phyloP scores from a whole-genome alignment of 345 rosid species.

The Punica granatum region DNA sequence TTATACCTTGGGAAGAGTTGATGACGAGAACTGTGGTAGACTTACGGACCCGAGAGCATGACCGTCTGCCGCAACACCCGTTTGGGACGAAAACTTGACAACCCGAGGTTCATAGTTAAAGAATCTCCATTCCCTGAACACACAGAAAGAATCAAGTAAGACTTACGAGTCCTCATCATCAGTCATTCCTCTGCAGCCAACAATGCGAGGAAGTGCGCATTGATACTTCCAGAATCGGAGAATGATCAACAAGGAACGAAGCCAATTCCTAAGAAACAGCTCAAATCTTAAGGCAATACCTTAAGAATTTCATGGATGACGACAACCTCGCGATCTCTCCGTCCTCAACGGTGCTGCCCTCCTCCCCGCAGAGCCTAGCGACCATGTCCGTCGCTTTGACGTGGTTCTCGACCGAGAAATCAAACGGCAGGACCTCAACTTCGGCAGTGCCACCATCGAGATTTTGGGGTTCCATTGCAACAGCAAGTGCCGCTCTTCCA shows the following conservation, averaged over 20 bases:
- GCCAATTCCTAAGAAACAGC: not conserved
- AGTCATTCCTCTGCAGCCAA: not conserved
- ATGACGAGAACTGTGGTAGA: constrained; percentile 83
- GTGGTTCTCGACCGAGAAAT: constrained; percentile 57
- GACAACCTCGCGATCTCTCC: constrained; percentile 33
- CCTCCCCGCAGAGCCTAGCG: constrained; percentile 51
- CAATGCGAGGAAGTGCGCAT: not conserved
- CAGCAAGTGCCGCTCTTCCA: not conserved
- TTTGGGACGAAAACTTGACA: constrained; percentile 44
- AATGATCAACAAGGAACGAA: not conserved
- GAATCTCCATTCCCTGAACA: constrained; percentile 59
- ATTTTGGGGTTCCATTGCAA: not conserved
- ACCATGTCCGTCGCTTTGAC: constrained; percentile 44
- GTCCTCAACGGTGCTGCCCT: constrained; percentile 20
- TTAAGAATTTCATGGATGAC: constrained; percentile 55
- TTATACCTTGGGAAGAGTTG: constrained; percentile 59
- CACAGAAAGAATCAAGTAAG: constrained; percentile 1
- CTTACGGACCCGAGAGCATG: constrained; percentile 17
- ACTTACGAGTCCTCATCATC: not conserved
- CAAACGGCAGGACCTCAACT: constrained; percentile 49
- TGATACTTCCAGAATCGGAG: not conserved
- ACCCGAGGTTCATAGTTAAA: constrained; percentile 40
- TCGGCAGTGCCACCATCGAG: not conserved
- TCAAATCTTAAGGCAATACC: constrained; percentile 23
- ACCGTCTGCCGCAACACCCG: constrained; percentile 12